Evolutionary conservation across 768 basidiomycete genomes (phyloP), one percentile per base, ranked within the genome.

Genomic region (Lentinula lateritia): DNA sequence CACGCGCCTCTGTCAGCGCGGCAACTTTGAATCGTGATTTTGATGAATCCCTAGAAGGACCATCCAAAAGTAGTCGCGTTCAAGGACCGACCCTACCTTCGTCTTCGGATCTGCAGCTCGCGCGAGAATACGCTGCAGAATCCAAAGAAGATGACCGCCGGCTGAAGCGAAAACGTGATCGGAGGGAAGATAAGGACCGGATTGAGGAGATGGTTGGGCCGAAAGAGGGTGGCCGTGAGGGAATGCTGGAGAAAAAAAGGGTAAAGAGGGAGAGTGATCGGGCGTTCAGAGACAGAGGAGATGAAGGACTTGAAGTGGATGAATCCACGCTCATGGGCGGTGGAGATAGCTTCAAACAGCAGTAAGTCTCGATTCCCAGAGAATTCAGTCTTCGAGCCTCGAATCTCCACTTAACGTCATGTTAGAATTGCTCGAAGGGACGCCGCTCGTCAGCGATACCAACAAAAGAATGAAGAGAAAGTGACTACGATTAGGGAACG

Each of bases 191-290:
- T 16, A 87, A 85, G 67, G 88, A 89, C 2, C 77, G 85, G 42
- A 60, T 91, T 13, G 91, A 94, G 67, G 92, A 95, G 35, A 74
- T 86, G 72, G 87, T 90, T 1, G 88, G 89, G 8, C 92, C 93
- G n/a, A 85, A 85, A 65, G 82, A 85, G 62, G 85, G 90, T 4
- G 95, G 95, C 0, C 78, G 86, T 58, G 95, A 95, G 65, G 90
- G 87, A 2, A 85, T 89, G 82, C 71, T 95, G 63, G 95, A 95
- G 77, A 94, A 94, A 78, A 92, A 93, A 72, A 76, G 85, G 35
- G 86, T 84, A 42, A 81, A 79, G 64, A 79, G 93, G 64, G 92
- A 92, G 64, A 76, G 76, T 13, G 90, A 95, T 72, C 76, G 82
- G 42, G 71, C 84, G 2, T 92, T 88, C 71, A 78, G 89, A 58